Base-by-base conservation (phyloP, 2,329 filamentous ascomycete species). In the Aplosporella prunicola region DNA sequence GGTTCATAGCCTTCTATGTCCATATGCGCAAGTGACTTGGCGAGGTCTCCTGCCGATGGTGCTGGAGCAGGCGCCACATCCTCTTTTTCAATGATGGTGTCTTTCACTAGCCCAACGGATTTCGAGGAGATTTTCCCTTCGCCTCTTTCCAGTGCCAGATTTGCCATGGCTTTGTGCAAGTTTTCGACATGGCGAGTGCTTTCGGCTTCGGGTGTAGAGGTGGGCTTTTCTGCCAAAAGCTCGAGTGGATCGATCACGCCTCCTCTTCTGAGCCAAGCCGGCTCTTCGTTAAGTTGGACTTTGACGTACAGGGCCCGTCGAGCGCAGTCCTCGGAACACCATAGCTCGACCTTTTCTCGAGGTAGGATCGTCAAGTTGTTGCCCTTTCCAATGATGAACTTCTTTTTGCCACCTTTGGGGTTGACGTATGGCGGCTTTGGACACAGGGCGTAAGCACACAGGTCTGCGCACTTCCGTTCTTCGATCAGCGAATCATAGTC, bases 401-500 rank as follows among this genome's bases (percentile, higher is more conserved):
- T 88, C 45, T 76, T 74, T 31, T 42, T 51, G 2, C 55, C 57
- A 1, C 45, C 49, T 4, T 53, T 55, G 11, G 76, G 78, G 2
- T 69, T 72, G 9, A 67, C 63, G 11, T 68, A 63, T 35, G 77
- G 78, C n/a, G 75, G 69, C 11, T 70, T 71, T 1, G 75, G 63
- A 58, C 91, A 98, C 18, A 96, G 69, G 0, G 74, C 69, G 56
- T 95, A 96, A 2, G 87, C 91, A 62, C 91, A 98, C 14, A 75
- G 70, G 28, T 72, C 75, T 49, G 84, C 80, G 47, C 85, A 81
- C 57, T 93, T 93, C 51, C 91, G 82, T 66, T 98, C 91, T 46
- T 82, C 74, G 43, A 95, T 78, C 33, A 96, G 67, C 46, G 84
- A 82, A 53, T 94, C 86, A 64, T 93, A 93, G 64, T 98, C 89